Base-by-base conservation (phyloP, 805 yeast species). In the Candida endomychidarum region DNA sequence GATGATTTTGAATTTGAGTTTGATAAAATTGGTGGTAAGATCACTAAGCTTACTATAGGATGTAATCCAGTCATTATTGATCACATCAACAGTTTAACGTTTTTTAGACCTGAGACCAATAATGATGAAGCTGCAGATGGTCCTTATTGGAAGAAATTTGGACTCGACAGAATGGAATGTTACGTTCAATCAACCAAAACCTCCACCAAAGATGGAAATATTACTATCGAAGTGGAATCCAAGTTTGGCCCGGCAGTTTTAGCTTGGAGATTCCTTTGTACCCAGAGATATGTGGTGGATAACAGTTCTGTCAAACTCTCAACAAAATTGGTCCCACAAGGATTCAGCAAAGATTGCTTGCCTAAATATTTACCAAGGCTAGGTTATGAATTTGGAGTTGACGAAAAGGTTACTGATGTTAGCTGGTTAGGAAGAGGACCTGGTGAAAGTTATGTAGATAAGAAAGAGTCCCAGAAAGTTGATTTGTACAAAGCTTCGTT, bases 401-500 rank as follows among this genome's bases (percentile, higher is more conserved):
- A 32, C 30, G 42, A 43, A 2, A 5, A n/a, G 8, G 39, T 42
- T 2, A 49, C 50, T 3, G 27, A 29, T 4, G 60, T 52, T 2
- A 37, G 28, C 18, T 64, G 68, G 68, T 53, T 56, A 26, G 70
- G 70, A 4, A 42, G 59, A 14, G 66, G 66, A 7, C 66, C 65
- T 6, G 63, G 57, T 5, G 69, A 63, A 43, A 49, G 61, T 18
- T 64, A 64, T 43, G 43, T 56, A 11, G 70, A 64, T 40, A 57
- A 59, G 38, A 49, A 52, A 27, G 51, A 47, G 14, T 58, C 57
- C 10, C 57, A 52, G 20, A 47, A 37, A 29, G 31, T 60, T 25
- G 69, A 65, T 4, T 24, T 53, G 2, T 50, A 50, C 39, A 30
- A 32, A 8, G 23, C 40, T n/a, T 22, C 42, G 3, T 49, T 43